Base-by-base conservation (phyloP, 1,284 basidiomycete species). In the Cutaneotrichosporon cutaneum region DNA sequence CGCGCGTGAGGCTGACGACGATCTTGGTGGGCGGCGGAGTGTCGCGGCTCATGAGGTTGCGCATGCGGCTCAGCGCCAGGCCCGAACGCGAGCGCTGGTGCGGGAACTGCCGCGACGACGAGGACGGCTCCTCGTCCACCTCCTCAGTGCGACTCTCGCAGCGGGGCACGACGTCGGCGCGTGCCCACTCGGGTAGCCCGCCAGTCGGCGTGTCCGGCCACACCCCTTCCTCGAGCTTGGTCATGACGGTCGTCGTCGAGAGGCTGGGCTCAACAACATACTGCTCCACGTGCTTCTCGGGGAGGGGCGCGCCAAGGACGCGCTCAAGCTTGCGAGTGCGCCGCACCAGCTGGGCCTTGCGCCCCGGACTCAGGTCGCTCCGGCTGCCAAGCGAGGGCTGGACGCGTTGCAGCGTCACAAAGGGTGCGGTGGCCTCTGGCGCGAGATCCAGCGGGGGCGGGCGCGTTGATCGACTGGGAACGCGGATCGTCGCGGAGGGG, bases 271-370 rank as follows among this genome's bases (percentile, higher is more conserved):
- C 69, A n/a, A 75, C 65, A 11, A 77, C 67, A 6, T 67, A 64
- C 21, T 64, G 64, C 51, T 68, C 71, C 3, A 76, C 65, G 21
- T 68, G 59, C 11, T 53, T 44, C 58, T 75, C 75, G 3, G 56
- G 54, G 22, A 77, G 64, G 0, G 72, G 59, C 54, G 73, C 69
- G 74, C 91, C 91, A 55, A 93, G 86, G 21, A 92, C 77, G 68
- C 88, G 86, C 27, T 89, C 85, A 45, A 93, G 83, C 77, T 93
- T 93, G 69, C 87, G 85, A 33, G 86, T 85, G 66, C 87, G 87
- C 56, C 86, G 82, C 26, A 92, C 80, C 56, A 89, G 85, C 45
- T 89, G 86, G 0, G 87, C 84, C 24, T 90, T 87, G 24, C 84
- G 52, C 10, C 35, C 82, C 11, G 86, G 79, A 61, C 82, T 81